Conservation (phyloP, 2,329 filamentous ascomycete genomes). For the Emydomyces testavorans region DNA sequence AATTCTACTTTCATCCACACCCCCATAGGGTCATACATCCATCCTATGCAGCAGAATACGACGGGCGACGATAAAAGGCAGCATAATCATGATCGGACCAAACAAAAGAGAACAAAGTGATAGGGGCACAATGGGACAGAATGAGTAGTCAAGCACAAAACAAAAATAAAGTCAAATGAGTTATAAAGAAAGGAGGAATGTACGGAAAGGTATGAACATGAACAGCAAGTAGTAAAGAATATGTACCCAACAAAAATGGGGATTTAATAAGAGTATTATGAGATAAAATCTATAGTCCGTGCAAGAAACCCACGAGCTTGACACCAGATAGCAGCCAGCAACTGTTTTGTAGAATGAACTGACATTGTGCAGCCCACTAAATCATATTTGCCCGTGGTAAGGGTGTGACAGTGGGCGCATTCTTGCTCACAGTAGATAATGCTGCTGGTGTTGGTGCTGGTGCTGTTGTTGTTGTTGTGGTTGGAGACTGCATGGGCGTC, state of each 20-base stretch:
- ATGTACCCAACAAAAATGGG: neutral
- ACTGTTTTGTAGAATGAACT: neutral
- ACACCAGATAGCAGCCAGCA: neutral
- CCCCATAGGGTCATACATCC: neutral
- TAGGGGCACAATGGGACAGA: neutral
- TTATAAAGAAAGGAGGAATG: conserved; percentile 1
- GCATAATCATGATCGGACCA: conserved; percentile 2
- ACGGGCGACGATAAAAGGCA: neutral
- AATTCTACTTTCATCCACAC: neutral
- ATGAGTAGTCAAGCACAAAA: neutral
- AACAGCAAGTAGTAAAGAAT: neutral
- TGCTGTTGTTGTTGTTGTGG: neutral
- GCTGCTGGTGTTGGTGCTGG: neutral
- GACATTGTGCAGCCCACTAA: neutral
- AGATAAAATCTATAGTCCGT: too few species aligned
- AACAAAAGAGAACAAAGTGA: conserved; percentile 3
- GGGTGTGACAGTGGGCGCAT: neutral
- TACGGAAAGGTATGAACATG: neutral
- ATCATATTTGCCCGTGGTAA: conserved; percentile 8
- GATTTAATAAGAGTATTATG: too few species aligned
- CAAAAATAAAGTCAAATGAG: neutral
- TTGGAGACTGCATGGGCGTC: conserved; percentile 16
- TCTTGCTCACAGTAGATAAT: neutral
- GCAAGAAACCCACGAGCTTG: neutral
- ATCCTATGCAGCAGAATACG: neutral